These are phyloP conservation scores for Wallacemonas sp. DNA, from an alignment of 208 protist genomes.

Conservation along the genomic window DNA sequence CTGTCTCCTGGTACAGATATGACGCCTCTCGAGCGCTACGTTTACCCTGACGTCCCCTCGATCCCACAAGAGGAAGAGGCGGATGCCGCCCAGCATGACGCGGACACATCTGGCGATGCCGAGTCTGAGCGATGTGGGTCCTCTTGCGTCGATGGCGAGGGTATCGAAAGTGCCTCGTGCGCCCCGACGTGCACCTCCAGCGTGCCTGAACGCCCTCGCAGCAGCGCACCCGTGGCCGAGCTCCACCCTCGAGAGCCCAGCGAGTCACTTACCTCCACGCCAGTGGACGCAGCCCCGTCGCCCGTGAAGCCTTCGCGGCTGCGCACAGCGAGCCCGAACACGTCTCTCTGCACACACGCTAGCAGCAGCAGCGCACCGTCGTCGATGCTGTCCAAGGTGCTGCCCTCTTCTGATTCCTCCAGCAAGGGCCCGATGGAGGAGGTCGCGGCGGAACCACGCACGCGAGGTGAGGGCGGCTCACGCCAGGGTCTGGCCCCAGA, in stretches of 20 bases:
- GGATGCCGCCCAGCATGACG: background rate
- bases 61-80: background rate
- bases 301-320: conserved; percentile 6
- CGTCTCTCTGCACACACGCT: background rate
- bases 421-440: too few relatives aligned
- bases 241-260: background rate
- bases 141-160: too few relatives aligned
- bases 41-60: background rate
- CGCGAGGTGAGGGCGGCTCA: too few relatives aligned
- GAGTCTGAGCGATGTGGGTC: background rate
- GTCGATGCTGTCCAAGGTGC: too few relatives aligned
- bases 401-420: too few relatives aligned
- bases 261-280: background rate
- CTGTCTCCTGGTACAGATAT: background rate
- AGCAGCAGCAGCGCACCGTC: background rate
- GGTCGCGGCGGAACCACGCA: too few relatives aligned
- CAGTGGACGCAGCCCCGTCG: background rate
- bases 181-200: conserved; percentile 7
- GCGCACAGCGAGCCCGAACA: background rate
- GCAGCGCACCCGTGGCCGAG: background rate
- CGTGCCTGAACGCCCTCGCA: background rate
- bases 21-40: background rate
- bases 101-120: too few relatives aligned
- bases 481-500: too few relatives aligned
- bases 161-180: background rate